Evolutionary conservation across 1,139 yeast genomes (phyloP).

Genomic region (Yamadazyma triangularis): DNA sequence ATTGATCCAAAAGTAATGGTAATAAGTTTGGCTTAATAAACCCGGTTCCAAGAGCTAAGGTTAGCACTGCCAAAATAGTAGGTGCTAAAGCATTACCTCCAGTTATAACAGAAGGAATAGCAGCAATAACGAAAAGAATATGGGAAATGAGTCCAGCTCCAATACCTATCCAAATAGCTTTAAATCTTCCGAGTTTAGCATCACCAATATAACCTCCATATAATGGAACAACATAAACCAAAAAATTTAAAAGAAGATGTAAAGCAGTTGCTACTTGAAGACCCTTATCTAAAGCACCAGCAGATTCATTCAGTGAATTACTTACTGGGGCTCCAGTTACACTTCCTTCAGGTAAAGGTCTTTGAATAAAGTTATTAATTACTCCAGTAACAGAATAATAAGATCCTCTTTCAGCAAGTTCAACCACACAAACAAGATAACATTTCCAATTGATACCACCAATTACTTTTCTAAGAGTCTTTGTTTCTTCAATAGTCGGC

Average conservation of each 20-base stretch:
- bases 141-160: slow-evolving; percentile 29
- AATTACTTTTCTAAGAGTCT: slow-evolving; percentile 32
- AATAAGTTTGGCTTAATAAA: slow-evolving; percentile 46
- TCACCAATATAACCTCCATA: slow-evolving; percentile 39
- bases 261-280: slow-evolving; percentile 31
- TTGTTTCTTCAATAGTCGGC: slow-evolving; percentile 37
- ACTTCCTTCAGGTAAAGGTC: slow-evolving; percentile 45
- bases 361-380: slow-evolving; percentile 35
- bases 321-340: slow-evolving; percentile 36
- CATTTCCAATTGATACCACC: slow-evolving; percentile 19
- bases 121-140: slow-evolving; percentile 30
- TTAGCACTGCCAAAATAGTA: slow-evolving; percentile 25
- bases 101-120: slow-evolving; percentile 27
- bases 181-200: slow-evolving; percentile 31
- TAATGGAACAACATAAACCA: slow-evolving; percentile 37
- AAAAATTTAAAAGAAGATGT: slow-evolving; percentile 28
- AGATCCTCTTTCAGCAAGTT: slow-evolving; percentile 41
- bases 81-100: slow-evolving; percentile 27
- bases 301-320: slow-evolving; percentile 19
- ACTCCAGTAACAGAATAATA: slow-evolving; percentile 37
- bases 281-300: slow-evolving; percentile 37
- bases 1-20: slow-evolving; percentile 46
- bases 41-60: slow-evolving; percentile 39
- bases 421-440: slow-evolving; percentile 33
- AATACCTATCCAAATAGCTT: slow-evolving; percentile 34